Evolutionary conservation across 2,329 filamentous ascomycete genomes (phyloP).

Genomic region (Talaromyces sp.): DNA sequence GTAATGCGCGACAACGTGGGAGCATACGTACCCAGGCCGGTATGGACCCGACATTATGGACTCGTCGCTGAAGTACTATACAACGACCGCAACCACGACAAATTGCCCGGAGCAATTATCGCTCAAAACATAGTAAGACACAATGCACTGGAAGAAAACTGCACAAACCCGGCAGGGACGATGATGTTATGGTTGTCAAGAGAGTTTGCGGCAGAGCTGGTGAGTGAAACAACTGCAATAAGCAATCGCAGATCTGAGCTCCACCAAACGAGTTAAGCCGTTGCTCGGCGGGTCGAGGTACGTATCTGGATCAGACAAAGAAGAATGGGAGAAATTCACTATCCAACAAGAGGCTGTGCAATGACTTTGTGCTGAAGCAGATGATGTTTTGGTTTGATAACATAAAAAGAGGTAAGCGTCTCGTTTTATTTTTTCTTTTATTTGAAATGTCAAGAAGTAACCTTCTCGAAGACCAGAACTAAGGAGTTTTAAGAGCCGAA

Average conservation of each 20-base stretch:
- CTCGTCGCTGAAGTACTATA: not conserved
- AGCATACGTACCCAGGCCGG: slow-evolving; percentile 16
- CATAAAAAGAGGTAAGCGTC: not conserved
- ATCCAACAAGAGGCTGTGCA: not conserved
- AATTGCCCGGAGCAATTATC: not conserved
- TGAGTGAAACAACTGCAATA: not conserved
- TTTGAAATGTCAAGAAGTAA: not conserved
- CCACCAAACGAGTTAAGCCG: slow-evolving; percentile 3
- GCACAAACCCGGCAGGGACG: not conserved
- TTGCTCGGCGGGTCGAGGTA: not conserved
- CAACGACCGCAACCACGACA: not conserved
- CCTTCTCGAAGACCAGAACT: not conserved
- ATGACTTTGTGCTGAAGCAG: no score
- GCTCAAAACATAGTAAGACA: not conserved
- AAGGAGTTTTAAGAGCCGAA: not conserved
- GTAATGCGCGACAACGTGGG: not conserved
- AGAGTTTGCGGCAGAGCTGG: not conserved
- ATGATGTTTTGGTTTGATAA: not conserved
- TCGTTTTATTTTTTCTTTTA: not conserved
- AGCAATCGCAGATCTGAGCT: not conserved
- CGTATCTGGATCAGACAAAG: not conserved
- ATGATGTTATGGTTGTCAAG: not conserved
- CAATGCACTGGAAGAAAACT: not conserved
- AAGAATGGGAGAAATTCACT: not conserved
- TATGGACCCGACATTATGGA: slow-evolving; percentile 17